Evolutionary conservation across 2,329 filamentous ascomycete species (phyloP), one percentile per base, ranked within the genome.

Genomic region (Talaromyces marneffei): DNA sequence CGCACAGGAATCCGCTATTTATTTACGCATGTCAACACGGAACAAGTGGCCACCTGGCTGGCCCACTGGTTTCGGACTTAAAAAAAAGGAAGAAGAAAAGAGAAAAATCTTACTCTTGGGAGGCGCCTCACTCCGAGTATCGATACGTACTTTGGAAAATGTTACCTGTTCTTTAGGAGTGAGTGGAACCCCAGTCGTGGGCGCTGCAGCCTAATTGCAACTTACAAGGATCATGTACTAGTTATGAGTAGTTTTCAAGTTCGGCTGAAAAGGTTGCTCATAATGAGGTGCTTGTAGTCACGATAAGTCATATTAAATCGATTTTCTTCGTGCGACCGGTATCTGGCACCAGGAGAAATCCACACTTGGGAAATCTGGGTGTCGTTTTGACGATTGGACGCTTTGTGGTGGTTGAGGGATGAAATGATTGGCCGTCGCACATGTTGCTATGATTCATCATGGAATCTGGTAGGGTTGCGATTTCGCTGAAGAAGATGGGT

Each of bases 391-490:
- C 53, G 33, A 54, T 37, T 31, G 25, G n/a, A 27, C 25, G n/a
- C 31, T 27, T 52, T 33, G 48, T 52, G 20, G 48, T 48, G 42
- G 42, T 46, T 27, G 42, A 46, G 14, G 4, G 42, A 29, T 14
- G 9, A 10, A 18, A 48, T 39, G 55, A 57, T 57, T 57, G 55
- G 55, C 14, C 16, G 18, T 40, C 55, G 33, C 20, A 20, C 7
- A 35, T 57, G 12, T 23, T 35, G 25, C 37, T 57, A 57, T 57
- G 54, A 44, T 31, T 57, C 54, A 57, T 57, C 35, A 44, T 10
- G 37, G 9, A 44, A 56, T 56, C 55, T 57, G 54, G 55, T 40
- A 40, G 4, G 18, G 23, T 25, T 23, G n/a, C 20, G 23, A 29
- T 25, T 14, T 39, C 27, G 20, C 14, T n/a, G 14, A 54, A 37